A percentile compares a stretch with the other conserved stretches of the same genome.
phyloP scores from a whole-genome alignment of 192 early-diverging fungal genomes.

The Geosiphon pyriformis region DNA sequence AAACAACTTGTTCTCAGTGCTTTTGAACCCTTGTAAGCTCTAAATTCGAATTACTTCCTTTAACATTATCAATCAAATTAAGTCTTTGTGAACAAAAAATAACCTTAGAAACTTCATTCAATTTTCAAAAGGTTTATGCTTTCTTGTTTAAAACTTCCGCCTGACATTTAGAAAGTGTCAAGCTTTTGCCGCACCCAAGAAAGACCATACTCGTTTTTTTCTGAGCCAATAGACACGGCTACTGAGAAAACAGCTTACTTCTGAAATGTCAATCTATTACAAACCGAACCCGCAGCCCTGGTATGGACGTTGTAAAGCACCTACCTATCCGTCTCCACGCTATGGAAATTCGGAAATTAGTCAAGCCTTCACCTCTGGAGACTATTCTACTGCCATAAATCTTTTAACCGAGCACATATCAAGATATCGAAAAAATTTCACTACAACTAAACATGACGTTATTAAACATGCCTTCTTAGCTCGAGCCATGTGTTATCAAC shows the following conservation, averaged over 20 bases:
- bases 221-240: not conserved
- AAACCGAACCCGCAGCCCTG: not conserved
- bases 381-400: conserved; percentile 14
- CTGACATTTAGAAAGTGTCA: not conserved
- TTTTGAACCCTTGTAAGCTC: too few relatives aligned
- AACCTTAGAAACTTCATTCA: too few relatives aligned
- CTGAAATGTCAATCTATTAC: not conserved
- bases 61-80: too few relatives aligned
- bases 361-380: conserved; percentile 7
- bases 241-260: not conserved
- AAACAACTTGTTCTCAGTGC: too few relatives aligned
- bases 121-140: too few relatives aligned
- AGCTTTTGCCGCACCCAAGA: not conserved
- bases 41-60: too few relatives aligned
- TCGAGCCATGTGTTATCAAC: conserved; percentile 20
- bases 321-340: too few relatives aligned
- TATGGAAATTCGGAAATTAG: too few relatives aligned
- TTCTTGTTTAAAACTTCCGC: too few relatives aligned
- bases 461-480: conserved; percentile 1
- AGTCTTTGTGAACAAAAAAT: too few relatives aligned
- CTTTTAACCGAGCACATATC: not conserved
- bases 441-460: not conserved
- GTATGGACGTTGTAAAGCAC: too few relatives aligned
- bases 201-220: not conserved
- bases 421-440: not conserved